Conservation (phyloP, 768 basidiomycete species). For the Royoungia palumana region DNA sequence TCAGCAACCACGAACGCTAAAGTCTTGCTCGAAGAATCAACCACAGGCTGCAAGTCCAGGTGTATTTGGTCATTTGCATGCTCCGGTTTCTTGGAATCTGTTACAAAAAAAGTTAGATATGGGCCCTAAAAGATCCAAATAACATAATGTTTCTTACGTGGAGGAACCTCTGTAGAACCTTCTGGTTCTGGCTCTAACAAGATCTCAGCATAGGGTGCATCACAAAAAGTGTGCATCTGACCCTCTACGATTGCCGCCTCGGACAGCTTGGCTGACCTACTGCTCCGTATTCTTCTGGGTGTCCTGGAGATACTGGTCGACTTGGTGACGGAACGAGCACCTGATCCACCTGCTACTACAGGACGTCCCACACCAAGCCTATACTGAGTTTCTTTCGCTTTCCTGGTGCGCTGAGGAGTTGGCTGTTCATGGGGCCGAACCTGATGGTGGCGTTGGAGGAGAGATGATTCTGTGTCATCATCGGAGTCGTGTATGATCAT, state of each 20-base stretch:
- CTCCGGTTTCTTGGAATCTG: conserved; percentile 9
- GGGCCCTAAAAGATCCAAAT: neutral
- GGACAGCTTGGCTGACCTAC: conserved; percentile 44
- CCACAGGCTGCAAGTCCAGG: neutral
- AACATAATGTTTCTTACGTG: conserved; percentile 13
- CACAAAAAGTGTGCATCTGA: conserved; percentile 17
- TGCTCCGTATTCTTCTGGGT: conserved; percentile 46
- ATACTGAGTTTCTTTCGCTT: conserved; percentile 69
- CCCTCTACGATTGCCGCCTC: conserved; percentile 61
- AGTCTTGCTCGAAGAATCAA: conserved; percentile 6
- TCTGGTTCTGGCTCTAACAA: conserved; percentile 26
- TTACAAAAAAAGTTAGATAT: neutral
- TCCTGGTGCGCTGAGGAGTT: conserved; percentile 46
- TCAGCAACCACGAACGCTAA: conserved; percentile 24
- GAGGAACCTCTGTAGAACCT: conserved; percentile 6
- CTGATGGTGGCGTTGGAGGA: conserved; percentile 19
- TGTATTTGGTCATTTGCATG: conserved; percentile 5
- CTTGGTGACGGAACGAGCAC: conserved; percentile 63
- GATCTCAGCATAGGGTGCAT: conserved; percentile 9
- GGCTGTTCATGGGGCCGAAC: conserved; percentile 16
- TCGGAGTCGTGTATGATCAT: conserved; percentile 41
- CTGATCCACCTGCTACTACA: conserved; percentile 58
- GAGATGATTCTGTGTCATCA: conserved; percentile 38
- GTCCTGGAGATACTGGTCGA: conserved; percentile 49
- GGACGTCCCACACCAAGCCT: conserved; percentile 73